phyloP scores from a whole-genome alignment of 1,139 yeast species.

The Torulaspora pretoriensis region DNA sequence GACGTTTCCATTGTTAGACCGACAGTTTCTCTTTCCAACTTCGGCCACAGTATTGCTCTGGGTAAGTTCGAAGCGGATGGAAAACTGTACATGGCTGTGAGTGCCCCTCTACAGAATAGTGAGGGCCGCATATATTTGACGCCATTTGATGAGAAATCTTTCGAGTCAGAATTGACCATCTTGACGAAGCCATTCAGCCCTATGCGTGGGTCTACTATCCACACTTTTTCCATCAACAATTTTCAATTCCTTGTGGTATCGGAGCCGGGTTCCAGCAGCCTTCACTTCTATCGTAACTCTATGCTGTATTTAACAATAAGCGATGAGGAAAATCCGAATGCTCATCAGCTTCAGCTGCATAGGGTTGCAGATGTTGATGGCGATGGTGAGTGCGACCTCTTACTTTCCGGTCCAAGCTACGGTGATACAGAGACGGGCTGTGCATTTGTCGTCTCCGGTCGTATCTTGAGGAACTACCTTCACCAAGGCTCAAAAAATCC shows the following conservation, averaged over 20 bases:
- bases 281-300: slow-evolving; percentile 27
- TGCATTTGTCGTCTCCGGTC: slow-evolving; percentile 41
- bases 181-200: slow-evolving; percentile 19
- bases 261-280: slow-evolving; percentile 38
- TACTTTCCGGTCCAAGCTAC: slow-evolving; percentile 43
- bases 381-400: slow-evolving; percentile 41
- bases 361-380: slow-evolving; percentile 36
- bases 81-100: slow-evolving; percentile 43
- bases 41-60: slow-evolving; percentile 43
- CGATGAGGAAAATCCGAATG: slow-evolving; percentile 16
- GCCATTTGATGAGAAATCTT: slow-evolving; percentile 30
- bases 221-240: slow-evolving; percentile 24
- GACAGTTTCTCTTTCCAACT: slow-evolving; percentile 35
- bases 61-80: slow-evolving; percentile 40
- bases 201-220: slow-evolving; percentile 37
- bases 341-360: slow-evolving; percentile 18
- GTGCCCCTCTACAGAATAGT: slow-evolving; percentile 45
- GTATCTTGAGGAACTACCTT: slow-evolving; percentile 22
- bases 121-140: slow-evolving; percentile 43
- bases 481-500: slow-evolving; percentile 6
- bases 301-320: slow-evolving; percentile 25
- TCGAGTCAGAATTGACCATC: neutral
- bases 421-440: slow-evolving; percentile 43
- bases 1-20: slow-evolving; percentile 27
- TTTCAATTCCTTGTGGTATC: slow-evolving; percentile 36